Base-by-base conservation (phyloP, 345 rosid species). In the Conringia planisiliqua region DNA sequence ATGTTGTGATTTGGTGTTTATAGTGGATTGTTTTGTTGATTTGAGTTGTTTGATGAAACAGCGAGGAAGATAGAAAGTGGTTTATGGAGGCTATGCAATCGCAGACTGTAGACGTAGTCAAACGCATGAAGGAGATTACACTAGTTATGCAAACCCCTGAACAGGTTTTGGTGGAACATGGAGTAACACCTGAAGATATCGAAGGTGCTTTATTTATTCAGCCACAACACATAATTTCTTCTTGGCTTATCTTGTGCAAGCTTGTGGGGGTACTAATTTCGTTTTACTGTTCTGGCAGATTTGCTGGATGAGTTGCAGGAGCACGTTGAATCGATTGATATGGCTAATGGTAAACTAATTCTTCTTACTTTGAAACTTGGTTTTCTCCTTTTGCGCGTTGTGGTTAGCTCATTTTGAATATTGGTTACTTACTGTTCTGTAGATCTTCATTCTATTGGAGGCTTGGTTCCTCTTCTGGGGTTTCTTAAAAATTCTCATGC, bases 11-110 rank as follows among this genome's bases (percentile, higher is more conserved):
- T 54, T 51, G 3, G 10, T 20, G 35, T 30, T n/a, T 18, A 38
- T 33, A 48, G 50, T 36, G 75, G 65, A 26, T 3, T 35, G n/a
- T 47, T 56, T 62, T 22, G 61, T 71, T 62, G 62, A 66, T 66
- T 6, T 73, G 63, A 36, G 20, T 62, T 51, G 18, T 9, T 54
- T 55, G 50, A 10, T 69, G 82, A 57, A 16, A 50, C 69, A 95
- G 97, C 7, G 99, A 95, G 84, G 99, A 95, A 79, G 98, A 95
- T 82, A 70, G 92, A 54, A 92, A 36, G 82, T 95, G 98, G 99
- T 95, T 95, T 72, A 86, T 85, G 97, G 99, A 95, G 81, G 98
- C 99, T 24, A 90, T 95, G 98, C 99, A 95, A 72, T 62, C 96
- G 12, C 96, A 89, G 75, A 87, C 73, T 9, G 69, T 92, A 47